Base-by-base conservation (phyloP, 306 rosid species). In the Quercus berberidifolia region DNA sequence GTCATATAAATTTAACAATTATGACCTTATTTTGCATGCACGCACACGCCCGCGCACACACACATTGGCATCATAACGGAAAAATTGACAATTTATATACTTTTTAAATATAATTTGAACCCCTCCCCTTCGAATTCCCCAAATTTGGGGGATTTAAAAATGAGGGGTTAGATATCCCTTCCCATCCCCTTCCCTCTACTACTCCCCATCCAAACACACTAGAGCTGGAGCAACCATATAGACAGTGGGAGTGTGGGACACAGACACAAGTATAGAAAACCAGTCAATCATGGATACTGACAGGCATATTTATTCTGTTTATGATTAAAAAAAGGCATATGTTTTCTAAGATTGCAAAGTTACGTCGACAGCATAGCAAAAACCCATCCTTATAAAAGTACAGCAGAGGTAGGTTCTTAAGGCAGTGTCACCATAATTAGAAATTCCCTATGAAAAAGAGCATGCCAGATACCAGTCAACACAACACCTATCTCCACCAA, bases 21-120 rank as follows among this genome's bases (percentile, higher is more conserved):
- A 38, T 8, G 11, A 38, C 10, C 3, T 38, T 38, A 38, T 38
- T 38, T 38, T 38, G 46, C 46, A 2, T 38, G 43, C 10, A 38
- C 1, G 3, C 46, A 38, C 11, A 0, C 11, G 0, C 11, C 0
- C 1, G 1, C 7, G 2, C 41, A 1, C 41, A 6, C 2, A 6
- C 8, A 35, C 9, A 35, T 35, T 35, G 8, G 41, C 41, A 35
- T 35, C 46, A 38, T 38, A 38, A 38, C 10, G 11, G 46, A 58
- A 58, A 20, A 58, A 2, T 57, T 58, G 19, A 38, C 10, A 38
- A 38, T 38, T 38, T 38, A 38, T 38, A 38, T 38, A 38, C 3
- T 8, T 38, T 38, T 38, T 8, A 38, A 38, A 38, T 38, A 38
- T 38, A 38, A 38, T 2, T 38, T 3, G 46, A 38, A 38, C 11